phyloP scores from a whole-genome alignment of 1,284 basidiomycete genomes.

The Pyrrhoderma noxium region DNA sequence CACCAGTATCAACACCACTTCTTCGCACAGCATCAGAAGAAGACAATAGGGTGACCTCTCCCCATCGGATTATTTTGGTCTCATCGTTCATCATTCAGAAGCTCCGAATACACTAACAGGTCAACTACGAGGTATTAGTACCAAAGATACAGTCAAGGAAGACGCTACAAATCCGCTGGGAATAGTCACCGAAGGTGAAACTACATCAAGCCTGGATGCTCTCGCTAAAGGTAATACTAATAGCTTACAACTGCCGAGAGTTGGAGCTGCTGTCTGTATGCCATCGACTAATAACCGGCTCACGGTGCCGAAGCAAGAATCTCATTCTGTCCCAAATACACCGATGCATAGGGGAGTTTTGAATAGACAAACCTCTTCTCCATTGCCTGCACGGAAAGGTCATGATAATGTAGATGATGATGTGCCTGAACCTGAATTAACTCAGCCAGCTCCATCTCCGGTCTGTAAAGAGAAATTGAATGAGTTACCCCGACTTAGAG shows the following conservation, averaged over 20 bases:
- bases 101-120: too few relatives aligned
- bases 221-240: too few relatives aligned
- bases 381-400: constrained; percentile 34
- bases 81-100: not conserved
- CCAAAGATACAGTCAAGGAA: not conserved
- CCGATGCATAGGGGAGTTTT: constrained; percentile 44
- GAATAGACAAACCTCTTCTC: constrained; percentile 54
- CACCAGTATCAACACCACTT: constrained; percentile 8
- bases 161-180: not conserved
- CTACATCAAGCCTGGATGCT: not conserved
- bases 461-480: not conserved
- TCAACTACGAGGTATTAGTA: not conserved
- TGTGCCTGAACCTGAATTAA: not conserved
- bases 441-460: too few relatives aligned
- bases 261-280: too few relatives aligned
- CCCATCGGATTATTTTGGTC: constrained; percentile 14
- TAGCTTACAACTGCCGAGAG: too few relatives aligned
- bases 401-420: not conserved
- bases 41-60: not conserved
- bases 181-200: not conserved
- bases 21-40: constrained; percentile 12
- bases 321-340: constrained; percentile 32
- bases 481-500: not conserved
- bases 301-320: constrained; percentile 19
- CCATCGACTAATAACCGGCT: too few relatives aligned